Evolutionary conservation across 805 yeast genomes (phyloP).

Genomic region (Ogataea ganodermae): DNA sequence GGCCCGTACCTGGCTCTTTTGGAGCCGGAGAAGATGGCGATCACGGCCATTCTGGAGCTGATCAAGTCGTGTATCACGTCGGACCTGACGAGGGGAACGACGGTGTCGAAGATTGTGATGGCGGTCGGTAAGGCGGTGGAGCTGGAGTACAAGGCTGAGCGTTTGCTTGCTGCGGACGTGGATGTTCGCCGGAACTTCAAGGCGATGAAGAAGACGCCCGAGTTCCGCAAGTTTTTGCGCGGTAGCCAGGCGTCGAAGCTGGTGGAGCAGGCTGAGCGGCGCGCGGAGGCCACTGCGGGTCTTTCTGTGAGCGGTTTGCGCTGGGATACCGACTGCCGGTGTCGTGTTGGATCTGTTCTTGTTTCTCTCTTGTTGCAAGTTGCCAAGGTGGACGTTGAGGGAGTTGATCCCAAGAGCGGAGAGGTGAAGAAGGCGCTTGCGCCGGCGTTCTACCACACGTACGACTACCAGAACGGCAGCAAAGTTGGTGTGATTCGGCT

Average conservation of each 20-base stretch:
- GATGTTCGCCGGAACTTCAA: conserved; percentile 53
- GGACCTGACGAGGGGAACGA: conserved; percentile 77
- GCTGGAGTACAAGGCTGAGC: conserved; percentile 75
- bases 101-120: conserved; percentile 78
- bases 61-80: conserved; percentile 73
- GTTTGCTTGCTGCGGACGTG: conserved; percentile 57
- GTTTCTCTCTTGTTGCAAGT: conserved; percentile 75
- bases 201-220: conserved; percentile 49
- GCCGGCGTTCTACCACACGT: conserved; percentile 89
- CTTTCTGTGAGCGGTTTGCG: conserved; percentile 13
- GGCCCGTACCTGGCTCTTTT: conserved; percentile 79
- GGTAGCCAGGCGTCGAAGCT: conserved; percentile 31
- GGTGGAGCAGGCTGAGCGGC: conserved; percentile 29
- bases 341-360: conserved; percentile 81
- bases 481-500: conserved; percentile 79
- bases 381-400: conserved; percentile 79
- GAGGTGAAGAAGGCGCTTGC: conserved; percentile 66
- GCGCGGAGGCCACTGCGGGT: conserved; percentile 24
- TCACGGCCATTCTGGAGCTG: conserved; percentile 80
- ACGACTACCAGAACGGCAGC: conserved; percentile 76
- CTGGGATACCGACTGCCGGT: conserved; percentile 40
- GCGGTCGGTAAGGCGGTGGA: conserved; percentile 85
- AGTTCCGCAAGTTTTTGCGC: conserved; percentile 43
- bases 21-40: conserved; percentile 77
- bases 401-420: conserved; percentile 78